Base-by-base conservation (phyloP, 345 rosid species). In the Populus nigra region DNA sequence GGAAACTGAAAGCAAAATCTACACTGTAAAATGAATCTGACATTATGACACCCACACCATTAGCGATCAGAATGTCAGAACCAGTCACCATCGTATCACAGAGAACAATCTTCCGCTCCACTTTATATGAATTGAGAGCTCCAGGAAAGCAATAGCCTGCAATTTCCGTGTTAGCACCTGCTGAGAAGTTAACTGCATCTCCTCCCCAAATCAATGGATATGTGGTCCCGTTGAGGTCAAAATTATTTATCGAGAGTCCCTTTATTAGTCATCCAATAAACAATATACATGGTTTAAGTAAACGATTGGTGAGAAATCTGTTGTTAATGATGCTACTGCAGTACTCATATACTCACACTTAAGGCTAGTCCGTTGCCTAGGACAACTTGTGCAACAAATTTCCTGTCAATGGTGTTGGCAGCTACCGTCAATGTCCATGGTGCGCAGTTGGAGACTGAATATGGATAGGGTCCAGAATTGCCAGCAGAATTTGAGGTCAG, bases 381-480 rank as follows among this genome's bases (percentile, higher is more conserved):
- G 8, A 59, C 78, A 2, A 80, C 79, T 67, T 41, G 69, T 31
- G 81, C 65, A 47, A 77, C 29, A 49, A 86, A 84, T 53, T 82
- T 82, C 65, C 87, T 57, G 66, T 86, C 87, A 29, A 79, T 84
- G 6, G 81, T 82, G 82, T 76, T 86, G 1, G 87, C 87, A 12
- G 84, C 86, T 4, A 84, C 87, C 1, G 86, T 75, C 63, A 86
- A 33, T 16, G 72, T 69, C 87, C 89, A 86, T 1, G 89, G 87
- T 17, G 87, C 82, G 29, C 50, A 18, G 57, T 84, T 86, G 4
- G 76, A 23, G 33, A 76, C 65, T 0, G 84, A 2, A 3, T 33
- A 53, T 0, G 79, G 79, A 5, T 4, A 18, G 4, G 88, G 85
- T 8, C 86, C 86, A 3, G 69, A 47, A 74, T 86, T 83, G 33